phyloP scores from a whole-genome alignment of 192 early-diverging fungal species.

The Entophlyctis helioformis region DNA sequence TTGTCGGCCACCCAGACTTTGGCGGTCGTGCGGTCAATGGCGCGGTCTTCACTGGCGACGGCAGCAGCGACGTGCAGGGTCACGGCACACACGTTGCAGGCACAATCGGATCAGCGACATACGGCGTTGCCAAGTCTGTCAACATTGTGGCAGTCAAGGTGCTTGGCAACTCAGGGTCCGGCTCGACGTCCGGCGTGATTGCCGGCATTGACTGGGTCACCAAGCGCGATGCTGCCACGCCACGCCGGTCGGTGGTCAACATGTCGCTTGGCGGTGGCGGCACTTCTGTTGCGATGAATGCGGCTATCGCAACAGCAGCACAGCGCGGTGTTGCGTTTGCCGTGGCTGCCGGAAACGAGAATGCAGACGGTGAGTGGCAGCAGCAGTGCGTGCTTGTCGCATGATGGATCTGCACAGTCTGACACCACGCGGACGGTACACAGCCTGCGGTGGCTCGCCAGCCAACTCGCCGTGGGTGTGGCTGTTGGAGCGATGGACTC shows the following conservation, averaged over 20 bases:
- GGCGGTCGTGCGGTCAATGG: slow-evolving; percentile 33
- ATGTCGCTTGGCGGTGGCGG: slow-evolving; percentile 73
- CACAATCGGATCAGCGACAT: slow-evolving; percentile 27
- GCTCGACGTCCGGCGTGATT: slow-evolving; percentile 13
- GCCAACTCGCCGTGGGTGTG: slow-evolving; percentile 11
- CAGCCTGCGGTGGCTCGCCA: slow-evolving; percentile 15
- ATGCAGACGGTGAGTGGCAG: slow-evolving; percentile 18
- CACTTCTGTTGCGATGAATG: slow-evolving; percentile 53
- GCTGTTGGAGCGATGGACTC: slow-evolving; percentile 13
- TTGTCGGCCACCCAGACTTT: slow-evolving; percentile 27
- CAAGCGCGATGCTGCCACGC: no score
- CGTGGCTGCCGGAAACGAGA: slow-evolving; percentile 48
- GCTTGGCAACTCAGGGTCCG: slow-evolving; percentile 10
- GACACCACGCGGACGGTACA: no score
- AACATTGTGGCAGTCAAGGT: slow-evolving; percentile 52
- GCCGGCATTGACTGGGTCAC: slow-evolving; percentile 17
- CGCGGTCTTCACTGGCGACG: slow-evolving; percentile 17
- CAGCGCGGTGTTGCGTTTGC: slow-evolving; percentile 42
- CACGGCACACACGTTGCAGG: slow-evolving; percentile 23
- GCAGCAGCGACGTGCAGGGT: neutral
- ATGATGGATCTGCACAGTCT: no score
- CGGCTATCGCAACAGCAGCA: slow-evolving; percentile 23
- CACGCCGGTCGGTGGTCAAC: slow-evolving; percentile 4
- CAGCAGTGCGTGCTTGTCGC: no score
- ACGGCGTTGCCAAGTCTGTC: slow-evolving; percentile 54